phyloP scores from a whole-genome alignment of 2,329 filamentous ascomycete species.

The Monilinia aucupariae region DNA sequence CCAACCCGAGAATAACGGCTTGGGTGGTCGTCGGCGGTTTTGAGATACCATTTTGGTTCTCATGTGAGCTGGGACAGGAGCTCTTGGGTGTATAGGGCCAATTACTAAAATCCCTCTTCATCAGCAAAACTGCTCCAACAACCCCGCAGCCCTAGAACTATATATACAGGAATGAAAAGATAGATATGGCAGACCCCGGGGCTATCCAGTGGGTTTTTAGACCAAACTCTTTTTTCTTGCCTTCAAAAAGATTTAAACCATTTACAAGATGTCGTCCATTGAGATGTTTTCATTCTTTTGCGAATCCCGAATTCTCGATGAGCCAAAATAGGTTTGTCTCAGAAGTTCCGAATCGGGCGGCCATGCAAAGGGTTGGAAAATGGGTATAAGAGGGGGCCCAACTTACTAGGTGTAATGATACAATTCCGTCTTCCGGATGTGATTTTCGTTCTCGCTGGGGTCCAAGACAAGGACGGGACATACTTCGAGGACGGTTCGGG shows the following conservation, averaged over 20 bases:
- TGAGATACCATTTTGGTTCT: slow-evolving; percentile 41
- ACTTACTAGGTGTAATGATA: slow-evolving; percentile 53
- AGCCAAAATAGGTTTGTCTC: too few species aligned
- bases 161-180: not conserved
- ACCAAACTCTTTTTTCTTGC: too few species aligned
- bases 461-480: slow-evolving; percentile 48
- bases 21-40: slow-evolving; percentile 1
- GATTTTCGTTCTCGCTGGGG: slow-evolving; percentile 43
- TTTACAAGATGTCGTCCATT: too few species aligned
- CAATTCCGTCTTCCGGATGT: slow-evolving; percentile 46
- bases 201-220: too few species aligned
- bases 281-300: too few species aligned
- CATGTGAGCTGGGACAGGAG: slow-evolving; percentile 18
- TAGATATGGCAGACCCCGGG: too few species aligned
- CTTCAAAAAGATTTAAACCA: too few species aligned
- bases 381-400: too few species aligned
- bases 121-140: not conserved
- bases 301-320: too few species aligned
- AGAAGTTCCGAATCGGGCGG: too few species aligned
- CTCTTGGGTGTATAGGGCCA: slow-evolving; percentile 17
- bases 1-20: slow-evolving; percentile 46
- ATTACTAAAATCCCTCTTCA: slow-evolving; percentile 16
- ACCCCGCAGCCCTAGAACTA: not conserved
- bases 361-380: too few species aligned
- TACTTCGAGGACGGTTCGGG: slow-evolving; percentile 45